Evolutionary conservation across 2,329 filamentous ascomycete species (phyloP).

Genomic region (Phialophora verrucosa): DNA sequence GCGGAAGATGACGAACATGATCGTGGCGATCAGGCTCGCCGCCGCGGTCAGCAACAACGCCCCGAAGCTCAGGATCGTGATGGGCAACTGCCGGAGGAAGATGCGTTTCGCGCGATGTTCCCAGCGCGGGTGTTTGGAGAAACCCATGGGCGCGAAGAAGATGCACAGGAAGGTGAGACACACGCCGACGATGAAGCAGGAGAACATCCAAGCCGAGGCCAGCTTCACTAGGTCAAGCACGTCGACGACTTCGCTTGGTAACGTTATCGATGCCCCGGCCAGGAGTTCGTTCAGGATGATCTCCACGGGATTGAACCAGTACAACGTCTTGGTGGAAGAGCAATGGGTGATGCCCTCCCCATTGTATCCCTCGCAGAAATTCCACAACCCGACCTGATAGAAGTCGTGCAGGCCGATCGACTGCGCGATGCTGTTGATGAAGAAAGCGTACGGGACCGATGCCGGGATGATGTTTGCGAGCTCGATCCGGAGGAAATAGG

Average conservation of each 20-base stretch:
- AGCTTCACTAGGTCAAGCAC: constrained; percentile 76
- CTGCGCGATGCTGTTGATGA: constrained; percentile 87
- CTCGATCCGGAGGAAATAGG: constrained; percentile 85
- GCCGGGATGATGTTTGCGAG: constrained; percentile 80
- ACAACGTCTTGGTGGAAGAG: constrained; percentile 71
- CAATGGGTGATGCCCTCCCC: constrained; percentile 77
- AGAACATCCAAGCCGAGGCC: constrained; percentile 86
- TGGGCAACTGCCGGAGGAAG: constrained; percentile 63
- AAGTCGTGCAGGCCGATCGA: constrained; percentile 90
- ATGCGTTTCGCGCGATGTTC: constrained; percentile 47
- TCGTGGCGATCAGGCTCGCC: constrained; percentile 76
- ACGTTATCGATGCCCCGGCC: constrained; percentile 78
- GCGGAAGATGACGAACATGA: constrained; percentile 81
- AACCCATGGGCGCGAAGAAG: constrained; percentile 63
- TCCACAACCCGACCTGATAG: constrained; percentile 91
- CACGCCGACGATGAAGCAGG: constrained; percentile 76
- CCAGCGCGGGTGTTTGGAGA: constrained; percentile 44
- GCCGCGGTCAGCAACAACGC: constrained; percentile 70
- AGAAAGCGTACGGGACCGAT: constrained; percentile 70
- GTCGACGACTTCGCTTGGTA: constrained; percentile 74
- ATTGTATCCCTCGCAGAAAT: constrained; percentile 85
- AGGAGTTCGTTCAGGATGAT: constrained; percentile 82
- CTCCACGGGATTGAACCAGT: constrained; percentile 89
- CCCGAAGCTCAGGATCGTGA: constrained; percentile 71
- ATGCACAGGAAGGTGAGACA: constrained; percentile 75